A percentile compares a stretch with the other conserved stretches of the same genome.
Conservation (phyloP, 2,329 filamentous ascomycete species). For the Xylaria sp. region DNA sequence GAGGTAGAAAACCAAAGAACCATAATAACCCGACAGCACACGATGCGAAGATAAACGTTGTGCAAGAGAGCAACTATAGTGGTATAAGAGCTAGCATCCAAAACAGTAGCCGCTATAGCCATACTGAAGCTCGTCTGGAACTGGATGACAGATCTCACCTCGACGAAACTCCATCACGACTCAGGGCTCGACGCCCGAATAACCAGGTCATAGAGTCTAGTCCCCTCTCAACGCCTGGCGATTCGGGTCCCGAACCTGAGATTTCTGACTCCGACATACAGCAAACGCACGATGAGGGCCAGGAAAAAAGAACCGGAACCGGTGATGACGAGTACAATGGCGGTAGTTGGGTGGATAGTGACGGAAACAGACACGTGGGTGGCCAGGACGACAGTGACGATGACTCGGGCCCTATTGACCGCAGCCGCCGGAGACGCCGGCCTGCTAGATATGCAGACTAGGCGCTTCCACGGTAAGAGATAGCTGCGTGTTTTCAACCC, state of each 20-base stretch:
- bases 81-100: constrained; percentile 29
- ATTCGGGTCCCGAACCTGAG: constrained; percentile 38
- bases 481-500: neutral
- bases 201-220: constrained; percentile 43
- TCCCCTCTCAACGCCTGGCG: constrained; percentile 45
- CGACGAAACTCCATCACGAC: constrained; percentile 40
- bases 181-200: constrained; percentile 39
- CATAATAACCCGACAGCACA: constrained; percentile 6
- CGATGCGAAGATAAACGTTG: constrained; percentile 14
- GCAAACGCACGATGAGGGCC: constrained; percentile 32
- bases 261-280: constrained; percentile 43
- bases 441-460: constrained; percentile 50
- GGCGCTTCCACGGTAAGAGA: neutral
- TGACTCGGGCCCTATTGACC: constrained; percentile 40
- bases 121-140: constrained; percentile 47
- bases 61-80: constrained; percentile 33
- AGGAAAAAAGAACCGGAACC: constrained; percentile 37
- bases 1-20: constrained; percentile 45
- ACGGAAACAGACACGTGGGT: constrained; percentile 40
- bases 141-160: constrained; percentile 41
- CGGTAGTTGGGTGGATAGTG: constrained; percentile 46
- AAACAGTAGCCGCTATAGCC: constrained; percentile 41
- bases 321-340: constrained; percentile 48
- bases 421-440: constrained; percentile 41
- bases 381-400: constrained; percentile 42